A percentile compares a stretch with the other conserved stretches of the same genome.
Conservation (phyloP, 345 rosid genomes). For the Stellera chamaejasme region DNA sequence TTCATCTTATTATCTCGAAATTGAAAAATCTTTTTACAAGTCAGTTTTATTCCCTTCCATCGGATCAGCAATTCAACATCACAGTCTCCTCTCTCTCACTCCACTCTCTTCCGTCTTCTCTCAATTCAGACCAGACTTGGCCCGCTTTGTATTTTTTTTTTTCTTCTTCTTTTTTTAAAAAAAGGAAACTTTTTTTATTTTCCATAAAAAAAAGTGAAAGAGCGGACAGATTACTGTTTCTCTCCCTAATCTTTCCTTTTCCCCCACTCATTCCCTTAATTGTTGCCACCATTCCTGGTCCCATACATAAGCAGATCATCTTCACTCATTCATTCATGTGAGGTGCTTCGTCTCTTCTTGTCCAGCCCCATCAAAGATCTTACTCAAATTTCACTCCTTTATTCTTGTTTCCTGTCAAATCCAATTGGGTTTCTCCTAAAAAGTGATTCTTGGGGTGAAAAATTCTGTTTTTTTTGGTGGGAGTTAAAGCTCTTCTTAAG, state of each 20-base stretch:
- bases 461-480: not conserved
- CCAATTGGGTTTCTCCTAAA: constrained; percentile 2
- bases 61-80: too few species aligned
- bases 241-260: constrained; percentile 21
- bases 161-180: too few species aligned
- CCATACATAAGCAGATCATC: not conserved
- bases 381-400: constrained; percentile 2
- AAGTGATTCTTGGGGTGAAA: not conserved
- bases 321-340: not conserved
- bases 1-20: too few species aligned
- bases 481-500: not conserved
- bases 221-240: not conserved
- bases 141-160: too few species aligned
- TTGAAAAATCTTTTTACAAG: too few species aligned
- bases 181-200: too few species aligned
- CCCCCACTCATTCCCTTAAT: constrained; percentile 31
- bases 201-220: not conserved
- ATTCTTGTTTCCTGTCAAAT: not conserved
- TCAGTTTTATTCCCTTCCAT: too few species aligned
- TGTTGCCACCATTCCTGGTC: constrained; percentile 32
- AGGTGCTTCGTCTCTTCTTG: constrained; percentile 3
- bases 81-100: not conserved
- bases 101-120: too few species aligned
- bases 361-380: not conserved
- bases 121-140: too few species aligned